A percentile compares a stretch with the other conserved stretches of the same genome.
Evolutionary conservation across 192 early-diverging fungal species (phyloP).

Genomic region (Coemansia erecta): DNA sequence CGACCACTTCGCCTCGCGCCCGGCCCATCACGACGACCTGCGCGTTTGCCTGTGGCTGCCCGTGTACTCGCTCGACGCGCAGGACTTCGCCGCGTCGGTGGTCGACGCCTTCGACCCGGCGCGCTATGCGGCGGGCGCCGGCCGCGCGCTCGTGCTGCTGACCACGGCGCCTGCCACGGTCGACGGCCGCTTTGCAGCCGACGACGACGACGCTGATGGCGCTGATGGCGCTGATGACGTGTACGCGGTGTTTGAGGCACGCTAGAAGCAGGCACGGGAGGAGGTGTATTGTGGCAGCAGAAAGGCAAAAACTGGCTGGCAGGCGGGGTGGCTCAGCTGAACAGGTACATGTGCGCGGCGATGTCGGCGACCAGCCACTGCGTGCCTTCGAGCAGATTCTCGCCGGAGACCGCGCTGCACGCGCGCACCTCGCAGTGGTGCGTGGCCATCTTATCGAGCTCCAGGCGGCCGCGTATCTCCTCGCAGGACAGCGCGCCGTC

Average conservation of each 20-base stretch:
- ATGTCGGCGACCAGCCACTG: constrained; percentile 95
- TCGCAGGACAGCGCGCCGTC: constrained; percentile 69
- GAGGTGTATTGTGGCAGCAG: neutral
- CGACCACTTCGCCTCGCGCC: constrained; percentile 14
- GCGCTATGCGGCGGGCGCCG: constrained; percentile 16
- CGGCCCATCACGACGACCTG: neutral
- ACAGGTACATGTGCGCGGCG: constrained; percentile 79
- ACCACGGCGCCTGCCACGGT: constrained; percentile 35
- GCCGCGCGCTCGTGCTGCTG: constrained; percentile 16
- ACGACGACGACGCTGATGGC: constrained; percentile 9
- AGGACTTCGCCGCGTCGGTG: constrained; percentile 28
- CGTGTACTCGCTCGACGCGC: constrained; percentile 42
- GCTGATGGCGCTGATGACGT: constrained; percentile 10
- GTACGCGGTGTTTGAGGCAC: constrained; percentile 35
- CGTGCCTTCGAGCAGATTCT: constrained; percentile 82
- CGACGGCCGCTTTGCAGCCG: constrained; percentile 21
- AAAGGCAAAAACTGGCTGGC: neutral
- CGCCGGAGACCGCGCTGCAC: constrained; percentile 78
- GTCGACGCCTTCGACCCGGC: constrained; percentile 39
- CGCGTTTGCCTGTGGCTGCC: constrained; percentile 27
- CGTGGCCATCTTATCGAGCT: constrained; percentile 67
- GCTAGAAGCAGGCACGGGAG: neutral
- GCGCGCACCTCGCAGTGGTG: constrained; percentile 93
- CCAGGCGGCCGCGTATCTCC: constrained; percentile 71
- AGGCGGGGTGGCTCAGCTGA: constrained; percentile 58